Percentiles rank a stretch among this genome's conserved stretches.
phyloP scores from a whole-genome alignment of 129 eudicot genomes.

The Flaveria trinervia region DNA sequence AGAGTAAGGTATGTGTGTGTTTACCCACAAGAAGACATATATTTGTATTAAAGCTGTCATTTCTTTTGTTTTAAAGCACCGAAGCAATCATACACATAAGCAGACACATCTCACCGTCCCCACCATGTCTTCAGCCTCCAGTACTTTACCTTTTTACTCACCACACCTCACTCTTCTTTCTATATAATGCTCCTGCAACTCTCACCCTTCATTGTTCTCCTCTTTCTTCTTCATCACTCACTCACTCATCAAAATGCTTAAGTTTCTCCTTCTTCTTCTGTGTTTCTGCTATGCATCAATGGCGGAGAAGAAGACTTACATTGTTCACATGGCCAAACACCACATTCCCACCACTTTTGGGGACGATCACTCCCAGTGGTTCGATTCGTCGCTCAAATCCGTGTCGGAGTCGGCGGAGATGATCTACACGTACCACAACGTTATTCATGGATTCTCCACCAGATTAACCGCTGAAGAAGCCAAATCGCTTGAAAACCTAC shows the following conservation, averaged over 20 bases:
- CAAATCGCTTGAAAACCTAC: conserved; percentile 37
- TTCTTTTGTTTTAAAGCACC: too few species aligned
- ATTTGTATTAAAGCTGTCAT: conserved; percentile 6
- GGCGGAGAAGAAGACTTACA: conserved; percentile 63
- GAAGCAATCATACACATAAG: conserved; percentile 35
- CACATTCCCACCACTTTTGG: conserved; percentile 58
- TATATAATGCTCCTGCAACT: conserved; percentile 14
- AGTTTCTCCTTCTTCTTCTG: conserved; percentile 40
- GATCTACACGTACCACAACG: conserved; percentile 68
- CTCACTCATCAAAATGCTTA: conserved; percentile 4
- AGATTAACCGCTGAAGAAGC: conserved; percentile 62
- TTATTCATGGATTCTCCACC: conserved; percentile 77
- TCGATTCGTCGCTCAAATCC: conserved; percentile 67
- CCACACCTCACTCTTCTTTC: conserved; percentile 25
- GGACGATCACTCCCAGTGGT: conserved; percentile 64
- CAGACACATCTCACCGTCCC: conserved; percentile 43
- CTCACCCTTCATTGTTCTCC: background rate
- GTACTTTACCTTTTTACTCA: conserved; percentile 16
- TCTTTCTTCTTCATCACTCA: background rate
- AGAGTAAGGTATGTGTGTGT: conserved; percentile 37
- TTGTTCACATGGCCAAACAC: conserved; percentile 77
- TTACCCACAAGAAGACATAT: conserved; percentile 33
- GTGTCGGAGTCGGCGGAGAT: conserved; percentile 72
- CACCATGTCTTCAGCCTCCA: conserved; percentile 37
- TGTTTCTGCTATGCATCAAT: conserved; percentile 30